Base-by-base conservation (phyloP, 352 stramenopile genomes). In the Pythium plurisporium region DNA sequence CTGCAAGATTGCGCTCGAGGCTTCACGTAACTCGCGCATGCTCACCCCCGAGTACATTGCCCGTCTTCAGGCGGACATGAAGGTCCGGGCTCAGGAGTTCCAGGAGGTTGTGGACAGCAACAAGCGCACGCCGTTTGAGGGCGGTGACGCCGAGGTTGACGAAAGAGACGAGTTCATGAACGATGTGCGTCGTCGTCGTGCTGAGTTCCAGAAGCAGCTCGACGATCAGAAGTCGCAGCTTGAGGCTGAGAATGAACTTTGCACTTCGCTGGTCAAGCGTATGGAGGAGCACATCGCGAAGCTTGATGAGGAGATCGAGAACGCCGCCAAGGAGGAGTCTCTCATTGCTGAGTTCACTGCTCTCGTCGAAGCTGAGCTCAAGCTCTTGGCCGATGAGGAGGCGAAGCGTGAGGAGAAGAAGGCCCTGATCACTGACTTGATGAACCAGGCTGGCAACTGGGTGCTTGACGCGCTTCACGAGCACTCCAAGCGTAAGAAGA, bases 141-240 rank as follows among this genome's bases (percentile, higher is more conserved):
- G 85, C 33, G 76, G 77, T 12, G 80, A 91, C 62, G 29, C 48
- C 1, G 82, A 90, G 50, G 66, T 91, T 17, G 82, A 94, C 51
- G 79, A 91, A 55, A 80, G 85, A 44, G 85, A 94, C 52, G 80
- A 89, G 65, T 94, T 93, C 58, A 94, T 94, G 85, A 94, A 94
- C 64, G 81, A 92, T 11, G 82, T 93, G 8, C 85, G 85, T 33
- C 69, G 72, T 42, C 85, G 82, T 51, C 85, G 85, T 46, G 70
- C 64, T 5, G 75, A 87, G 52, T 94, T 93, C 75, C 85, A 94
- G 70, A 88, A 90, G 66, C 80, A 92, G 48, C 68, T 94, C 33
- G 78, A 92, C 47, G 76, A 87, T 62, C 79, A 92, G 52, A 70
- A 86, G 29, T 61, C 60, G 25, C 79, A 92, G 65, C 79, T 94